phyloP scores from a whole-genome alignment of 2,329 filamentous ascomycete genomes.

The Chaetomium strumarium region DNA sequence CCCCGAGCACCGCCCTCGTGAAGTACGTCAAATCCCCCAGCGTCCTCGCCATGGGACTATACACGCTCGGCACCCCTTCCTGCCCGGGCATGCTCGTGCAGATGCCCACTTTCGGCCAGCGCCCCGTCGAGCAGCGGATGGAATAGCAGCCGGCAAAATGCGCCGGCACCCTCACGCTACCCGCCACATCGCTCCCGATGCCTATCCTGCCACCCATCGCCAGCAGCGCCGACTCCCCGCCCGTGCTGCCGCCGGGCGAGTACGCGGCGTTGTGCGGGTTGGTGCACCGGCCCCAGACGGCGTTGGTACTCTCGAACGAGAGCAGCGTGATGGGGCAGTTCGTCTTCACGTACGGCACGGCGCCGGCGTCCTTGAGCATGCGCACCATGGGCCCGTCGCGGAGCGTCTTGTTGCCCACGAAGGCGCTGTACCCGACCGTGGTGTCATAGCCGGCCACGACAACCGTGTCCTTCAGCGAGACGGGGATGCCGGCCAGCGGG shows the following conservation, averaged over 20 bases:
- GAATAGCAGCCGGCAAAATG: constrained; percentile 89
- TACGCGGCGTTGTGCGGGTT: constrained; percentile 84
- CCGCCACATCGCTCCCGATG: constrained; percentile 85
- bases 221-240: constrained; percentile 75
- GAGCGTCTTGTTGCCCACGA: constrained; percentile 59
- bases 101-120: constrained; percentile 82
- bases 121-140: constrained; percentile 77
- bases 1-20: constrained; percentile 61
- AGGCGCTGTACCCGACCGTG: constrained; percentile 71
- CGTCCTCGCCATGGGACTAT: constrained; percentile 87
- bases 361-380: constrained; percentile 79
- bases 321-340: constrained; percentile 81
- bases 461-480: constrained; percentile 78
- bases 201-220: constrained; percentile 81
- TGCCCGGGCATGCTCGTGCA: constrained; percentile 88
- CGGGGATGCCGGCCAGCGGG: constrained; percentile 78
- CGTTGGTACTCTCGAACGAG: constrained; percentile 74
- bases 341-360: constrained; percentile 89
- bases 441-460: constrained; percentile 78
- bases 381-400: constrained; percentile 68
- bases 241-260: constrained; percentile 84
- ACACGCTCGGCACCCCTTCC: constrained; percentile 82
- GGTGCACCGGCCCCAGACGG: constrained; percentile 72
- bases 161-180: constrained; percentile 78
- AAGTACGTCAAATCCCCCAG: constrained; percentile 81